phyloP scores from a whole-genome alignment of 805 yeast species.

The Isabelozyma pseudorhagii region DNA sequence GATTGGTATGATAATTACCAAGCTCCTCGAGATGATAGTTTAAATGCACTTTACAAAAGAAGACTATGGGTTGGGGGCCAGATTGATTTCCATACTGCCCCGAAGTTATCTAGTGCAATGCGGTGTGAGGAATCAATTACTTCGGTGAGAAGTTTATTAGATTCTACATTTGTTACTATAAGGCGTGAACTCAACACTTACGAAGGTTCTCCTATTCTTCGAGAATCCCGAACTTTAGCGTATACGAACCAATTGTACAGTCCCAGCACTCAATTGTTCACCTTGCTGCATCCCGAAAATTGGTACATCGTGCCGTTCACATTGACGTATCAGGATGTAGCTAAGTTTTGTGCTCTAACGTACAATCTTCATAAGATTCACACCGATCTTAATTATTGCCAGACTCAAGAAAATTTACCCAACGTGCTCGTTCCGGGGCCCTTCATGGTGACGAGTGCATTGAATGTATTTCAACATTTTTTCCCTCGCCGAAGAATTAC shows the following conservation, averaged over 20 bases:
- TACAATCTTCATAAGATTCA: slow-evolving; percentile 86
- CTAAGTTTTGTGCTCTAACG: slow-evolving; percentile 71
- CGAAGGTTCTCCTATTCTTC: slow-evolving; percentile 17
- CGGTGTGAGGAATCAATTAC: slow-evolving; percentile 53
- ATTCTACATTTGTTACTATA: slow-evolving; percentile 52
- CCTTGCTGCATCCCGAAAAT: neutral
- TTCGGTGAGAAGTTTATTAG: slow-evolving; percentile 31
- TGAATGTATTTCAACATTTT: slow-evolving; percentile 41
- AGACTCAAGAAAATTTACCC: slow-evolving; percentile 55
- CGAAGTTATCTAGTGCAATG: slow-evolving; percentile 32
- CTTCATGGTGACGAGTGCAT: slow-evolving; percentile 55
- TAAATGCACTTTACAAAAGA: slow-evolving; percentile 40
- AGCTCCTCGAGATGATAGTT: slow-evolving; percentile 45
- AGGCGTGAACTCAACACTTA: slow-evolving; percentile 42
- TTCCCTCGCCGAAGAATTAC: slow-evolving; percentile 15
- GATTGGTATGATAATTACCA: slow-evolving; percentile 86
- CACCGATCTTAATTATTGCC: slow-evolving; percentile 57
- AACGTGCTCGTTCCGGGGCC: slow-evolving; percentile 79
- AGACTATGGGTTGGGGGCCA: slow-evolving; percentile 83
- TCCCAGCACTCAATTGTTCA: neutral
- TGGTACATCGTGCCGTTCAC: slow-evolving; percentile 10
- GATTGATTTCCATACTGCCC: slow-evolving; percentile 34
- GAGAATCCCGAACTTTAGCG: slow-evolving; percentile 58
- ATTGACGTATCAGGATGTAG: slow-evolving; percentile 44
- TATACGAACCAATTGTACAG: slow-evolving; percentile 49